Percentiles rank a stretch among this genome's conserved stretches.
phyloP scores from a whole-genome alignment of 805 yeast species.

The Ogataea paraovalis region DNA sequence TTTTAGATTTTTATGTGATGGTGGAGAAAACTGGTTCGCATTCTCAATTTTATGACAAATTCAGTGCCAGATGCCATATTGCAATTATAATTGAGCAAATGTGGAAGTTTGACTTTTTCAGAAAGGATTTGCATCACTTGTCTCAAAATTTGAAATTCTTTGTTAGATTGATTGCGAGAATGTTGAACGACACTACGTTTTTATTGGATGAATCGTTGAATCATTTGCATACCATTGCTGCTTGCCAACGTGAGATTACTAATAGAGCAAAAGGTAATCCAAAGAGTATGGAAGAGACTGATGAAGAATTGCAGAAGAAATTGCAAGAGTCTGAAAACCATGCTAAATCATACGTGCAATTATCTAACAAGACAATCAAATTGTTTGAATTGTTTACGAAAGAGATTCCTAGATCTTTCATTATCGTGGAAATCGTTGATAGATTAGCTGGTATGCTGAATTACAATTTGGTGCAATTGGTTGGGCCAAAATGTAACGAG shows the following conservation, averaged over 20 bases:
- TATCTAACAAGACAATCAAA: constrained; percentile 77
- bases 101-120: constrained; percentile 72
- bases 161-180: constrained; percentile 86
- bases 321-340: constrained; percentile 64
- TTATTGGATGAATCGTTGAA: constrained; percentile 86
- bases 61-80: constrained; percentile 83
- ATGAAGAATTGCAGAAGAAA: constrained; percentile 56
- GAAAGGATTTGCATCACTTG: constrained; percentile 63
- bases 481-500: constrained; percentile 90
- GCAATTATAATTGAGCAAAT: constrained; percentile 77
- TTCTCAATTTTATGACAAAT: constrained; percentile 93
- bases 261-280: constrained; percentile 38
- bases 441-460: constrained; percentile 94
- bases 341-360: constrained; percentile 77
- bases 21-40: constrained; percentile 95
- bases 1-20: constrained; percentile 87
- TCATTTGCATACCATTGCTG: constrained; percentile 73
- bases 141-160: constrained; percentile 72
- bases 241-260: constrained; percentile 61
- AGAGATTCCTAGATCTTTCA: constrained; percentile 83
- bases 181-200: constrained; percentile 92
- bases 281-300: constrained; percentile 44
- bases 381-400: constrained; percentile 77
- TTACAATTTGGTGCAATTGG: constrained; percentile 86
- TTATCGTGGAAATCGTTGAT: constrained; percentile 85